Conservation (phyloP, 2,329 filamentous ascomycete species). For the Juglanconis sp. region DNA sequence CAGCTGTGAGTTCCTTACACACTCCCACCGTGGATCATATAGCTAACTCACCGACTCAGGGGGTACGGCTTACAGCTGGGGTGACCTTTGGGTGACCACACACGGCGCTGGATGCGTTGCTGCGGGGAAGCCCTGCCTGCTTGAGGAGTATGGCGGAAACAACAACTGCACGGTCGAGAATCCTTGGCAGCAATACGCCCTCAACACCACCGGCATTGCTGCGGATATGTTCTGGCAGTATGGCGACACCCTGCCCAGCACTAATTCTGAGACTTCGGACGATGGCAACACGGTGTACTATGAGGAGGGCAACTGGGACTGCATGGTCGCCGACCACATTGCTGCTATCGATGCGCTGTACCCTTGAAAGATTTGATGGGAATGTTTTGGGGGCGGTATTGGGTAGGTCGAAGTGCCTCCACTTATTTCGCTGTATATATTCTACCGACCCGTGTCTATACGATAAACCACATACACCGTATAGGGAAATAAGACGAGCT, state of each 20-base stretch:
- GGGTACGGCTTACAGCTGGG: constrained; percentile 18
- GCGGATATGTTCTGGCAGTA: constrained; percentile 21
- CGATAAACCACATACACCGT: not conserved
- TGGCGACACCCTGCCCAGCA: constrained; percentile 19
- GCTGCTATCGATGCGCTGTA: constrained; percentile 17
- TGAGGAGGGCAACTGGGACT: constrained; percentile 18
- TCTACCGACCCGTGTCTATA: not conserved
- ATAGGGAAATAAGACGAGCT: not conserved
- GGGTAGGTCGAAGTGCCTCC: not conserved
- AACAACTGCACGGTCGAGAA: constrained; percentile 21
- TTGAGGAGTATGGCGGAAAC: constrained; percentile 19
- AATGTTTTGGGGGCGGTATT: not conserved
- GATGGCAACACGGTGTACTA: constrained; percentile 22
- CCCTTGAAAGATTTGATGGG: not conserved
- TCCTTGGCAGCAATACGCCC: constrained; percentile 20
- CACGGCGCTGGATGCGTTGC: constrained; percentile 18
- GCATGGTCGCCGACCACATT: constrained; percentile 20
- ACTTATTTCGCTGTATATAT: not conserved
- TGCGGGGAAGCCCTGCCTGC: constrained; percentile 19
- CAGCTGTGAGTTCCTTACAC: constrained; percentile 13
- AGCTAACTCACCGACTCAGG: constrained; percentile 2
- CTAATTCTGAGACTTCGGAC: constrained; percentile 15
- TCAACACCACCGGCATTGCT: constrained; percentile 19
- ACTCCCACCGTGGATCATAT: not conserved
- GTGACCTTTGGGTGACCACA: constrained; percentile 19